A percentile compares a stretch with the other conserved stretches of the same genome.
phyloP scores from a whole-genome alignment of 176 grass and related monocot genomes.

The Avena sativa region DNA sequence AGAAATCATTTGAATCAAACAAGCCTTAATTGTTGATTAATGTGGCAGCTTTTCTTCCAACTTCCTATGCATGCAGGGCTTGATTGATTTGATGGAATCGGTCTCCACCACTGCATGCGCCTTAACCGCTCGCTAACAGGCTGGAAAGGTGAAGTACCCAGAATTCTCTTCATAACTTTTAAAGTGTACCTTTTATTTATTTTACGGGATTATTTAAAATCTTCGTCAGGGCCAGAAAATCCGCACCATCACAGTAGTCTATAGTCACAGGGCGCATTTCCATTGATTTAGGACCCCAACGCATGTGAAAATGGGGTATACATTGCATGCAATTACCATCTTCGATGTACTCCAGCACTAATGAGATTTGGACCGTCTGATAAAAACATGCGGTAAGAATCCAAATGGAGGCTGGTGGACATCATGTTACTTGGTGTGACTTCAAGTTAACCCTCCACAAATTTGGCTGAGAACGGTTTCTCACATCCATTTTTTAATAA shows the following conservation, averaged over 20 bases:
- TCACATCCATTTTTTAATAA: neutral
- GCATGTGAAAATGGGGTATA: neutral
- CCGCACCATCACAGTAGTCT: neutral
- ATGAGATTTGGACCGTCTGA: neutral
- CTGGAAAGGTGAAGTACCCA: neutral
- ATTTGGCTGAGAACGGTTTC: neutral
- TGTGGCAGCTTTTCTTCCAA: too few relatives aligned
- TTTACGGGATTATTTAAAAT: neutral
- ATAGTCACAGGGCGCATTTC: neutral
- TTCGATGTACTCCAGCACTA: neutral
- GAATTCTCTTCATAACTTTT: neutral
- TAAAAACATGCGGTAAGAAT: neutral
- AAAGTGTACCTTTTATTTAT: neutral
- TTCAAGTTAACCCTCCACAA: neutral
- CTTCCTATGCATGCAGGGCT: too few relatives aligned
- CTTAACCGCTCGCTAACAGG: too few relatives aligned
- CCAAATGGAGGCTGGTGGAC: neutral
- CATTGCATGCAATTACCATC: neutral
- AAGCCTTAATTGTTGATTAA: too few relatives aligned
- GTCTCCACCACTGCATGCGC: too few relatives aligned
- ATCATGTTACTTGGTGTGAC: neutral
- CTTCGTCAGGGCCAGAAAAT: neutral
- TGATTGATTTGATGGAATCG: too few relatives aligned
- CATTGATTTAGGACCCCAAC: neutral
- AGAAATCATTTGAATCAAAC: too few relatives aligned